These are phyloP conservation scores for Calocybe gangraenosa DNA, from an alignment of 768 basidiomycete genomes.

Conservation along the genomic window DNA sequence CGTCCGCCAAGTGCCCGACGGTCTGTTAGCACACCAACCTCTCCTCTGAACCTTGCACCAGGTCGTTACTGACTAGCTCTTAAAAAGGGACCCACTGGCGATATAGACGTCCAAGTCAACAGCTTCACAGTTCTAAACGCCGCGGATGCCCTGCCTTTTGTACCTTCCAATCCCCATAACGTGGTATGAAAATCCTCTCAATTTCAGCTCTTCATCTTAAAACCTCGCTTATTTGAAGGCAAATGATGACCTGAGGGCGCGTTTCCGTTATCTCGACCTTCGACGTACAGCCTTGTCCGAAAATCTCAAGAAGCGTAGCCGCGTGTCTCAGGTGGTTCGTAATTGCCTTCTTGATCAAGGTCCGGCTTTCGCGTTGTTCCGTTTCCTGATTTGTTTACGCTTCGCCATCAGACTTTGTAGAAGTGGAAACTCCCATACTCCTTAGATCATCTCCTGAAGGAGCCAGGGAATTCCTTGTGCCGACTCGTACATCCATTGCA, in stretches of 20 bases:
- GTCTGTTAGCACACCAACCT: conserved; percentile 39
- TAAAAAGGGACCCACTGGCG: conserved; percentile 56
- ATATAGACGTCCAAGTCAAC: conserved; percentile 77
- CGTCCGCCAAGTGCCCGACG: conserved; percentile 63
- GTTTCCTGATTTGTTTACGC: conserved; percentile 8
- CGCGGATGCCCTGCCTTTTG: conserved; percentile 77
- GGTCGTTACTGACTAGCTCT: conserved; percentile 10
- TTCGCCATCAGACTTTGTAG: conserved; percentile 68
- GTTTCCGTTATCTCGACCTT: conserved; percentile 87
- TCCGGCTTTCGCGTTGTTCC: conserved; percentile 21
- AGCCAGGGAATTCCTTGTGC: conserved; percentile 90
- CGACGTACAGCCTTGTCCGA: conserved; percentile 67
- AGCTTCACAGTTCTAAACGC: conserved; percentile 75
- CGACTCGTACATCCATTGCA: conserved; percentile 51
- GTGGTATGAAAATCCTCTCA: conserved; percentile 48
- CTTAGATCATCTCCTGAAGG: conserved; percentile 93
- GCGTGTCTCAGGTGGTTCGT: conserved; percentile 77
- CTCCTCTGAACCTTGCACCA: conserved; percentile 13
- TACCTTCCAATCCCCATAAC: conserved; percentile 72
- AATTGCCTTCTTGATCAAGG: conserved; percentile 71
- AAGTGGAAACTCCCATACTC: conserved; percentile 91
- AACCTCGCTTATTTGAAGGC: conserved; percentile 45
- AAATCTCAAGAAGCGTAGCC: conserved; percentile 79
- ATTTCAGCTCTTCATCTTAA: not conserved
- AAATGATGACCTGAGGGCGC: conserved; percentile 81